Evolutionary conservation across 2,329 filamentous ascomycete genomes (phyloP).

Genomic region (Xylariaceae sp.): DNA sequence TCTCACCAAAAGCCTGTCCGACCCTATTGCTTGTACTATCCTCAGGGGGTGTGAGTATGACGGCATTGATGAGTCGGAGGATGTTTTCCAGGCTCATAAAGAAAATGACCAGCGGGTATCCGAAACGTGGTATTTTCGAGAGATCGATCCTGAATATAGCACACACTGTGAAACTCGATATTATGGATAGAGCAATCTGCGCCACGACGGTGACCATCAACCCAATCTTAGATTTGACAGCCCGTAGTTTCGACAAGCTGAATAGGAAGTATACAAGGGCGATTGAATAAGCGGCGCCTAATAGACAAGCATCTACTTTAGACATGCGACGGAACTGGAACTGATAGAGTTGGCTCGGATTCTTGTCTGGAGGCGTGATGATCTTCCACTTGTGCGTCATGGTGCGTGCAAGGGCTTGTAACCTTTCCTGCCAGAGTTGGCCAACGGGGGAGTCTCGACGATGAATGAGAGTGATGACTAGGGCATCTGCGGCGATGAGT

Average conservation of each 20-base stretch:
- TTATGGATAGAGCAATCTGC: slow-evolving; percentile 66
- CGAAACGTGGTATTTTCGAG: slow-evolving; percentile 66
- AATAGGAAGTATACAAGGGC: slow-evolving; percentile 60
- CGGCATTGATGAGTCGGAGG: slow-evolving; percentile 70
- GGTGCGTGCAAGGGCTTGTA: slow-evolving; percentile 46
- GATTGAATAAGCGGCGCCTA: slow-evolving; percentile 60
- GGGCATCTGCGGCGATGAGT: slow-evolving; percentile 66
- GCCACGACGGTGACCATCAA: slow-evolving; percentile 64
- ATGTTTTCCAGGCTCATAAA: slow-evolving; percentile 75
- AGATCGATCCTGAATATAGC: slow-evolving; percentile 70
- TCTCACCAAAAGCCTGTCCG: slow-evolving; percentile 67
- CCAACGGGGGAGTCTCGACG: slow-evolving; percentile 59
- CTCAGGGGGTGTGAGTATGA: slow-evolving; percentile 65
- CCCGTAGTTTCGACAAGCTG: slow-evolving; percentile 63
- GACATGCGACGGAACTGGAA: slow-evolving; percentile 75
- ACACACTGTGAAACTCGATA: slow-evolving; percentile 76
- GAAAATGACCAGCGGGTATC: slow-evolving; percentile 72
- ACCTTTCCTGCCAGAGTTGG: slow-evolving; percentile 58
- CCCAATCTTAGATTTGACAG: slow-evolving; percentile 70
- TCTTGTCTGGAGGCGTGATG: slow-evolving; percentile 53
- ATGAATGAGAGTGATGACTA: slow-evolving; percentile 73
- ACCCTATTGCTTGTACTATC: slow-evolving; percentile 64
- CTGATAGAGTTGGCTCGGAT: slow-evolving; percentile 62
- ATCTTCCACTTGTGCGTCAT: slow-evolving; percentile 56
- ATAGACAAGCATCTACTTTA: slow-evolving; percentile 55